Evolutionary conservation across 2,329 filamentous ascomycete species (phyloP).

Genomic region (Rosellinia necatrix): DNA sequence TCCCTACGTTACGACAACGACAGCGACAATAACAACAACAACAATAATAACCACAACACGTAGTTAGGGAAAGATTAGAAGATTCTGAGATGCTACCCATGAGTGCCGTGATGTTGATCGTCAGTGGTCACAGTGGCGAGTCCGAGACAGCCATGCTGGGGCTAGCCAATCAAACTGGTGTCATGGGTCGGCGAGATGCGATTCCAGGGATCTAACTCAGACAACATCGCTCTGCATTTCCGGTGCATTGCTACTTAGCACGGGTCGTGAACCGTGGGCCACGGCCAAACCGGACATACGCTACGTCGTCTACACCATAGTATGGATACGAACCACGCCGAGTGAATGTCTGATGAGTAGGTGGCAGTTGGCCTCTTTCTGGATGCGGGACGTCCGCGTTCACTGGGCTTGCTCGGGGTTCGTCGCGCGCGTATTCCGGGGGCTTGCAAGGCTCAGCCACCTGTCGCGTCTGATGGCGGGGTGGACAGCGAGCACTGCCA

Average conservation of each 20-base stretch:
- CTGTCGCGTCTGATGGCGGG: slow-evolving; percentile 12
- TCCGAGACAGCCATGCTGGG: slow-evolving; percentile 28
- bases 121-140: slow-evolving; percentile 23
- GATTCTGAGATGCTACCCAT: slow-evolving; percentile 7
- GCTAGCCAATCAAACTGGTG: slow-evolving; percentile 17
- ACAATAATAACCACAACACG: not conserved
- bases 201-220: slow-evolving; percentile 10
- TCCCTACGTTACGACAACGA: too few relatives aligned
- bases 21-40: too few relatives aligned
- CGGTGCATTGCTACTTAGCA: not conserved
- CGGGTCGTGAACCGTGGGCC: not conserved
- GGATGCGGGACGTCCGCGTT: slow-evolving; percentile 8
- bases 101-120: slow-evolving; percentile 12
- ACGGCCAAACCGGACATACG: not conserved
- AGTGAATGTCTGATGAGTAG: not conserved
- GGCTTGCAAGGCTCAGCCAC: slow-evolving; percentile 25
- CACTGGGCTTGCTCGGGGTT: too few relatives aligned
- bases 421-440: too few relatives aligned
- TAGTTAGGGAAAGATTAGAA: not conserved
- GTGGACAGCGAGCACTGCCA: slow-evolving; percentile 21
- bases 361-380: too few relatives aligned
- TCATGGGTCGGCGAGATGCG: slow-evolving; percentile 3
- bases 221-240: too few relatives aligned
- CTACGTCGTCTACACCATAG: too few relatives aligned
- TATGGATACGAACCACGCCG: not conserved